phyloP scores from a whole-genome alignment of 129 eudicot species.

The Saussurea involucrata region DNA sequence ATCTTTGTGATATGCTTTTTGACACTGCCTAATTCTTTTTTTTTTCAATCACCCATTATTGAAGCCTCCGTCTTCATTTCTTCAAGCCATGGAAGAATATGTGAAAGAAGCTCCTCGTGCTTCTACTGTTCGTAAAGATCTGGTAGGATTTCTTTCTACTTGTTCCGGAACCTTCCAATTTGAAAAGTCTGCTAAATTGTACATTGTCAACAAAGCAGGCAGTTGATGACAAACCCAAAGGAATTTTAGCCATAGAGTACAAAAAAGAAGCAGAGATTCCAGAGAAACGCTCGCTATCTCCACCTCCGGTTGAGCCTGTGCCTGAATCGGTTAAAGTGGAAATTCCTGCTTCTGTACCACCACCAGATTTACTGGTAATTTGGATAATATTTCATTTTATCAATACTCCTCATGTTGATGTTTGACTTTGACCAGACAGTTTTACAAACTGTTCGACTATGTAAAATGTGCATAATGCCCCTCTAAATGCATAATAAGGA shows the following conservation, averaged over 20 bases:
- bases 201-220: constrained; percentile 25
- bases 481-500: neutral
- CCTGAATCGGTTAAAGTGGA: constrained; percentile 61
- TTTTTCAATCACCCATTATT: neutral
- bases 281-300: constrained; percentile 34
- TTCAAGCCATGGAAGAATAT: constrained; percentile 65
- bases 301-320: constrained; percentile 43
- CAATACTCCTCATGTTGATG: neutral
- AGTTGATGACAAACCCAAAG: constrained; percentile 30
- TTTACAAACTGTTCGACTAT: neutral
- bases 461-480: constrained; percentile 10
- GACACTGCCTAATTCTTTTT: neutral
- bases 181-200: neutral
- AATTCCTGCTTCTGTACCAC: constrained; percentile 50
- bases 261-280: constrained; percentile 28
- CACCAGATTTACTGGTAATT: constrained; percentile 85
- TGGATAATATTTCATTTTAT: neutral
- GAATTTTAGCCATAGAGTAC: constrained; percentile 31
- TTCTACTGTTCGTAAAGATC: constrained; percentile 35
- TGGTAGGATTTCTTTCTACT: constrained; percentile 17
- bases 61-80: constrained; percentile 66
- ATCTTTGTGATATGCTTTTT: neutral
- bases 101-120: constrained; percentile 66
- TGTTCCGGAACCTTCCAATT: neutral
- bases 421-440: constrained; percentile 1